Conservation (phyloP, 192 early-diverging fungal species). For the Rhizophlyctis rosea region DNA sequence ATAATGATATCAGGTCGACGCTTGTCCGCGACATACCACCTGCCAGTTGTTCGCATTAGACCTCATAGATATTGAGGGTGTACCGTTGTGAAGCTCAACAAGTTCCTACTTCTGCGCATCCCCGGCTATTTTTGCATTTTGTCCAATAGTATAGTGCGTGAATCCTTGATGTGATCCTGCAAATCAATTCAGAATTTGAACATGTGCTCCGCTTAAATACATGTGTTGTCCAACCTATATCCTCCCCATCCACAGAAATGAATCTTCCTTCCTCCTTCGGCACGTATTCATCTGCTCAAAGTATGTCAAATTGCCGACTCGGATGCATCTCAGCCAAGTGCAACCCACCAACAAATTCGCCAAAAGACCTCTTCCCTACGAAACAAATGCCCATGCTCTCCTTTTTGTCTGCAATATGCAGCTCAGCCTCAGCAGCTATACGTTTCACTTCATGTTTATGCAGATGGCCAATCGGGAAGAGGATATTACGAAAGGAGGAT, state of each 20-base stretch:
- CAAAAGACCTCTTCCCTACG: conserved; percentile 80
- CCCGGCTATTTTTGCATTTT: conserved; percentile 64
- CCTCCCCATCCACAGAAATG: conserved; percentile 34
- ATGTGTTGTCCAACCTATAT: no score
- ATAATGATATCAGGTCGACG: conserved; percentile 69
- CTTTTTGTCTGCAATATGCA: conserved; percentile 61
- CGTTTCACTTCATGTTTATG: conserved; percentile 71
- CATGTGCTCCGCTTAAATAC: no score
- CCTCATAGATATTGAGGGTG: neutral
- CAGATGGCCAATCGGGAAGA: conserved; percentile 83
- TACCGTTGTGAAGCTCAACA: neutral
- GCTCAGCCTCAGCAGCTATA: conserved; percentile 53
- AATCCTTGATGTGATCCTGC: conserved; percentile 63
- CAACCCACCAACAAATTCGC: conserved; percentile 67
- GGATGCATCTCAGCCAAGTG: conserved; percentile 19
- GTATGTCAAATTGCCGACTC: conserved; percentile 27
- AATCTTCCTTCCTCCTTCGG: conserved; percentile 40
- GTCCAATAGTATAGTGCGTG: conserved; percentile 77
- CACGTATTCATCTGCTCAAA: conserved; percentile 46
- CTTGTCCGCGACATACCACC: conserved; percentile 75
- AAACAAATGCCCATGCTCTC: conserved; percentile 98
- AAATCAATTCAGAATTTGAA: no score
- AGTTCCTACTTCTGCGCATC: conserved; percentile 50
- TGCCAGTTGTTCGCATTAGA: neutral
- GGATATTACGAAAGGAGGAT: conserved; percentile 40